Base-by-base conservation (phyloP, 2,329 filamentous ascomycete genomes). In the Tolypocladium album region DNA sequence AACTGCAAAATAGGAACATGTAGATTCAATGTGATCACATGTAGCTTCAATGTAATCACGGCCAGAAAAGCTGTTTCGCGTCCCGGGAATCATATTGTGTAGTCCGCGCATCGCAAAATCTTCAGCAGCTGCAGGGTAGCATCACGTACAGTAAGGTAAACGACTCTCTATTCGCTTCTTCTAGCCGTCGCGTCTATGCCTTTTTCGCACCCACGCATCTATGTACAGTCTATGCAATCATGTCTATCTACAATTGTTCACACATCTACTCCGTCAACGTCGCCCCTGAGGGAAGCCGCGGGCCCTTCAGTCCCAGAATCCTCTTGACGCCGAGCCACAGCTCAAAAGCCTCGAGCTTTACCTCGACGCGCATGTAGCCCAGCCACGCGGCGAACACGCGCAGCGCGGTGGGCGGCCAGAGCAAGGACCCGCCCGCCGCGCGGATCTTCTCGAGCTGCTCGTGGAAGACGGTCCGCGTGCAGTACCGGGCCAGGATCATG, bases 401-500 rank as follows among this genome's bases (percentile, higher is more conserved):
- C 22, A 83, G 52, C 1, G 82, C 74, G 63, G 87, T 88, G 7
- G 74, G 68, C 11, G 84, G 85, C 78, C 82, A 83, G 39, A 84
- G 68, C n/a, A 85, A 67, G 47, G 83, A 84, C 2, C 84, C 84
- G 13, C 70, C 71, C 7, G 47, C 47, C 53, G 69, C 67, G 58
- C 75, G 73, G 58, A 88, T 80, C 59, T 79, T 74, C 60, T 88
- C 86, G 17, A 87, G 73, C 67, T 84, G 80, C 71, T 89, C 86
- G 64, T 84, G 74, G 64, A 86, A 84, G 0, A 89, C 85, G 2
- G 85, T 88, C 40, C 82, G 78, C 34, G 83, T 81, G 72, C 86
- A 88, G 73, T 89, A 89, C 40, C 85, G 75, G 3, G 86, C 86
- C 36, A 89, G 77, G 64, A 89, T 89, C 69, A 89, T 75, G 67